Evolutionary conservation across 192 early-diverging fungal genomes (phyloP).

Genomic region (Rhizophlyctis rosea): DNA sequence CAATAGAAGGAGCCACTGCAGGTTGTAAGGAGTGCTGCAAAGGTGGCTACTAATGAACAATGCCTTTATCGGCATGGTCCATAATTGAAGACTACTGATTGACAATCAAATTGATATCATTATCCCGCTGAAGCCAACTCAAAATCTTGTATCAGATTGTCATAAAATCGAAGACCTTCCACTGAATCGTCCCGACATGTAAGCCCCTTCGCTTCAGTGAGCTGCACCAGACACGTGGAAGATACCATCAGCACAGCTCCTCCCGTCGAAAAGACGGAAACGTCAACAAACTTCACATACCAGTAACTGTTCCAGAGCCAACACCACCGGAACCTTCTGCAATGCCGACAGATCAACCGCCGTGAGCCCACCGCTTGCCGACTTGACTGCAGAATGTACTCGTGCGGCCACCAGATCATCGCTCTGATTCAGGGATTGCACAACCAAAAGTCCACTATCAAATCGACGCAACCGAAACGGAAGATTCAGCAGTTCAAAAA

Average conservation of each 20-base stretch:
- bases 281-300: slow-evolving; percentile 31
- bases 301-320: slow-evolving; percentile 69
- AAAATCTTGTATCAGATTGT: slow-evolving; percentile 77
- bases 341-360: slow-evolving; percentile 67
- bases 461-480: slow-evolving; percentile 76
- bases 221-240: slow-evolving; percentile 45
- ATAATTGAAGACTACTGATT: too few species aligned
- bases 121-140: too few species aligned
- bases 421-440: slow-evolving; percentile 63
- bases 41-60: too few species aligned
- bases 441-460: slow-evolving; percentile 73
- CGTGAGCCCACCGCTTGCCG: slow-evolving; percentile 46
- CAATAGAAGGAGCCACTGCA: too few species aligned
- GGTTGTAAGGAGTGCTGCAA: too few species aligned
- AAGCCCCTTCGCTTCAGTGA: slow-evolving; percentile 72
- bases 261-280: not conserved
- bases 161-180: slow-evolving; percentile 79
- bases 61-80: too few species aligned
- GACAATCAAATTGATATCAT: too few species aligned
- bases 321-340: slow-evolving; percentile 56
- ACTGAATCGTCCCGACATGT: slow-evolving; percentile 88
- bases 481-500: slow-evolving; percentile 65
- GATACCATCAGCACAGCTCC: slow-evolving; percentile 36
- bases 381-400: slow-evolving; percentile 48
- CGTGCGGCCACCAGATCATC: slow-evolving; percentile 68